Evolutionary conservation across 345 rosid species (phyloP), one percentile per base, ranked within the genome.

Genomic region (Aquilaria yunnanensis): DNA sequence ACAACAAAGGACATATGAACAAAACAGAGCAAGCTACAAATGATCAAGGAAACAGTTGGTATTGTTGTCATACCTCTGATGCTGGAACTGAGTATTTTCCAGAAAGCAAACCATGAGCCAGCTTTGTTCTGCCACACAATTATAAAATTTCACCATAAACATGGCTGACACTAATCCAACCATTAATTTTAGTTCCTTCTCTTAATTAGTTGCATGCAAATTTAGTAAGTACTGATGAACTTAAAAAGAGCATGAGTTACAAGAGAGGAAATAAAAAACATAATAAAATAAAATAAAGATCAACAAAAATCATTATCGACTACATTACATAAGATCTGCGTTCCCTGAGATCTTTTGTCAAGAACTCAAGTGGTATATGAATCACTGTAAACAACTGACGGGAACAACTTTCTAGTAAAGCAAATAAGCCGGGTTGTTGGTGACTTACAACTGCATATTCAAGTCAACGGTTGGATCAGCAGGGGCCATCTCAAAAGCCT

Each of bases 391-490:
- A 49, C 29, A 10, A 52, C 41, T 37, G 12, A 51, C 10, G 23
- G 37, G 41, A 52, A 63, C 66, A 51, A 62, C 6, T 37, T 62
- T 8, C 37, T 33, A 45, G 37, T 33, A 41, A 2, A 53, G n/a
- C 14, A 12, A n/a, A 53, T 12, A 63, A 62, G 54, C 5, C n/a
- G 33, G 45, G 58, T 12, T 14, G 16, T 56, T 45, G 47, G 67
- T 37, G 67, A 81, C 97, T 81, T 81, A 95, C 99, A 95, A 76
- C 67, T 95, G 99, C 85, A 79, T 91, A 77, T 91, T 89, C 63
- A 95, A 84, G 71, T 95, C 99, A 62, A 95, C 82, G 14, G 99
- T 89, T 61, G 99, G 96, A 78, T 95, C 99, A 56, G 97, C 93
- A 64, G 96, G 96, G 73, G 99, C 96, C 70, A 65, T 83, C 72